A percentile compares a stretch with the other conserved stretches of the same genome.
Conservation (phyloP, 371 early-diverging fungal species). For the Coemansia sp. region DNA sequence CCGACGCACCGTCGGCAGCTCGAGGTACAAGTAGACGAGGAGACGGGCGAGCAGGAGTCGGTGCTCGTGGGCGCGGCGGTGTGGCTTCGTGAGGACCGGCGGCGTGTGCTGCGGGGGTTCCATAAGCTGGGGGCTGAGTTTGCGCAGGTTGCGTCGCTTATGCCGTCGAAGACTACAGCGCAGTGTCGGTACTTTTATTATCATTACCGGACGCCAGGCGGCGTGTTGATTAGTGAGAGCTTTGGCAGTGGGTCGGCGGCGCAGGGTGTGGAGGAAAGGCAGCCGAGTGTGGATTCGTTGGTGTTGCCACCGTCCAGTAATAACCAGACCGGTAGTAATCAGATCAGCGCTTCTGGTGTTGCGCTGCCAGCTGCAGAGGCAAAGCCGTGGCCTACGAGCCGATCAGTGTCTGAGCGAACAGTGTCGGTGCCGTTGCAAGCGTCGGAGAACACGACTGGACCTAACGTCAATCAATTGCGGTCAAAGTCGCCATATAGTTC, state of each 20-base stretch:
- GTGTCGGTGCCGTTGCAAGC: too few relatives aligned
- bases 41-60: conserved; percentile 23
- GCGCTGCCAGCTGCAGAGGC: neutral
- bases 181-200: conserved; percentile 80
- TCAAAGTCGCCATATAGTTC: neutral
- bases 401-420: neutral
- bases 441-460: neutral
- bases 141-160: conserved; percentile 63
- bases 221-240: conserved; percentile 38
- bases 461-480: neutral
- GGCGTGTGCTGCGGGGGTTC: conserved; percentile 72
- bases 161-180: conserved; percentile 76
- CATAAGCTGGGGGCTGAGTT: conserved; percentile 74
- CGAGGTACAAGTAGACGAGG: conserved; percentile 22
- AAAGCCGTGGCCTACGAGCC: too few relatives aligned
- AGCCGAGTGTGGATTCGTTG: conserved; percentile 13
- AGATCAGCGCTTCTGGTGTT: neutral
- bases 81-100: conserved; percentile 76
- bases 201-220: conserved; percentile 60
- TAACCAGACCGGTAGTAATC: neutral
- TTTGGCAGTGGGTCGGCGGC: conserved; percentile 4
- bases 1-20: conserved; percentile 8
- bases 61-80: conserved; percentile 55
- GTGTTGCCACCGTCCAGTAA: conserved; percentile 20
- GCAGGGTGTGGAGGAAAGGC: neutral